Percentiles rank a stretch among this genome's conserved stretches.
Conservation (phyloP, 1,284 basidiomycete genomes). For the Moniliella sp. region DNA sequence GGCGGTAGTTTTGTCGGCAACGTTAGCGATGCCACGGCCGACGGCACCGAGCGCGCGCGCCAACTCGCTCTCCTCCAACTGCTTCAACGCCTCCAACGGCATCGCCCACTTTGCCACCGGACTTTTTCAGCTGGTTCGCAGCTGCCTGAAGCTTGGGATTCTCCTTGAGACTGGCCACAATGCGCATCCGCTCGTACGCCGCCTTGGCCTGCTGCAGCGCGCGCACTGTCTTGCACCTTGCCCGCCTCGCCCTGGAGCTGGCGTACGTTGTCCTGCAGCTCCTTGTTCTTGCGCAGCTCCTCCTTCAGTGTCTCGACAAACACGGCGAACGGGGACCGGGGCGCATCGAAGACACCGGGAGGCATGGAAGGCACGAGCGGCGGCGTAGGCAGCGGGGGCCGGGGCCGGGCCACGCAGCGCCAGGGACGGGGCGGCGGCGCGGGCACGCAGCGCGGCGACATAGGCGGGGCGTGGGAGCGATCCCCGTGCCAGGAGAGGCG, state of each 20-base stretch:
- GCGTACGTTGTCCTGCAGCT: constrained; percentile 84
- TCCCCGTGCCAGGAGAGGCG: neutral
- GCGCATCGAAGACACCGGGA: constrained; percentile 5
- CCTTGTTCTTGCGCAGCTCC: constrained; percentile 76
- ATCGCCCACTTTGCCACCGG: constrained; percentile 75
- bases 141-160: constrained; percentile 76
- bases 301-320: constrained; percentile 87
- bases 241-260: constrained; percentile 90
- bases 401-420: too few species aligned
- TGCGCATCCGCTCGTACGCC: constrained; percentile 77
- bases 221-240: constrained; percentile 83
- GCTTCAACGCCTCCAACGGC: constrained; percentile 73
- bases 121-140: constrained; percentile 62
- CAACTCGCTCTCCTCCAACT: constrained; percentile 80
- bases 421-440: too few species aligned
- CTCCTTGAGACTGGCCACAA: constrained; percentile 82
- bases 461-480: neutral
- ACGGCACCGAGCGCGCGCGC: too few species aligned
- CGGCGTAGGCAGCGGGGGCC: too few species aligned
- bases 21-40: too few species aligned
- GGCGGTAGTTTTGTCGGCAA: constrained; percentile 28
- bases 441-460: neutral
- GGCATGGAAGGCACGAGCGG: too few species aligned
- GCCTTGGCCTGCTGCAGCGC: constrained; percentile 78
- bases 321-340: constrained; percentile 64